Evolutionary conservation across 192 early-diverging fungal species (phyloP), one percentile per base, ranked within the genome.

Genomic region (Coemansia sp.): DNA sequence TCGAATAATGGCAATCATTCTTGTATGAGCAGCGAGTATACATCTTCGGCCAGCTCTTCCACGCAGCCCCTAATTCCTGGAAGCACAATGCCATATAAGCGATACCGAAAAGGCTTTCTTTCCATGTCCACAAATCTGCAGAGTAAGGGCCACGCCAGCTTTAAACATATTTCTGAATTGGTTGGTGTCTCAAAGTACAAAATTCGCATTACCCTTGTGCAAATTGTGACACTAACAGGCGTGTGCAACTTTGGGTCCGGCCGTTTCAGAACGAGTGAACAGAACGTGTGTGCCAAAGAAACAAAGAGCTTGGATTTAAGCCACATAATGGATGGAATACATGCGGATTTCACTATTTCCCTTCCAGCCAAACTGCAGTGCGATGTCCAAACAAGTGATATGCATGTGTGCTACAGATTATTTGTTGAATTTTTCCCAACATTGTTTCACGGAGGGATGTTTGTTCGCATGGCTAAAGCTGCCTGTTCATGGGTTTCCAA

Each of bases 401-500:
- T 4, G 0, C 11, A n/a, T 14, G 45, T 47, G 20, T 7, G 2
- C 2, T 47, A 47, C 23, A 14, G 26, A 26, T 26, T 14, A 7
- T 11, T 11, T 12, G 8, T 47, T 0, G 45, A 14, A 8, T 16
- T 47, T n/a, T 47, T 20, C 28, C 45, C 45, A 47, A n/a, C 9
- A 31, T 26, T 9, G 0, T 47, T 31, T n/a, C 4, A 8, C 0
- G 45, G 45, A n/a, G 3, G 26, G 3, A 8, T 47, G 11, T 28
- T 28, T 14, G 3, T 30, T 23, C 45, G 45, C 14, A 3, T 47
- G 26, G 45, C 16, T 28, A 47, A 47, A 28, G 21, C 23, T n/a
- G 23, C 45, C 14, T 7, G 21, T 5, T 47, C 45, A 14, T 45
- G 43, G 43, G 6, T 45, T 45, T 5, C 43, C 43, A 45, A 45